Base-by-base conservation (phyloP, 352 stramenopile species). In the Pythium insidiosum region DNA sequence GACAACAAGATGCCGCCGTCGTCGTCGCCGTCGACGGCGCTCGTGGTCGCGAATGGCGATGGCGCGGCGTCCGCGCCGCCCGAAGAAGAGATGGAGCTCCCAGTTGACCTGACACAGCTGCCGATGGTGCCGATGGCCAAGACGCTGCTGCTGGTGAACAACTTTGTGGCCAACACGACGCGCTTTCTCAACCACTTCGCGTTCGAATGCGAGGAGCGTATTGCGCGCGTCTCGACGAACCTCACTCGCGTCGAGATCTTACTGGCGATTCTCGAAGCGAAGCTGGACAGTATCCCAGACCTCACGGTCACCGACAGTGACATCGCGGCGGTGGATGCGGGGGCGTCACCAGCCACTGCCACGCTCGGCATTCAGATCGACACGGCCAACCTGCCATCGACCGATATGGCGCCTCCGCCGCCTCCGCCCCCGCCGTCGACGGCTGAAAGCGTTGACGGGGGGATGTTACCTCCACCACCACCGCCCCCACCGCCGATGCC, bases 101-200 rank as follows among this genome's bases (percentile, higher is more conserved):
- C 76, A 5, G 55, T 92, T 21, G 79, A 92, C 44, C 63, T 92
- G 9, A 82, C 75, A 28, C 80, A 92, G 56, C 55, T 92, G 26
- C 71, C 74, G 28, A 53, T 69, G 37, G 86, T 90, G 37, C 77
- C 79, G 15, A 71, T 79, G 48, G 38, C 72, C 43, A 92, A 92
- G 59, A 82, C 75, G 39, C 60, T 92, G 44, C 52, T 92, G 52
- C 68, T 94, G 9, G 57, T 94, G 46, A 94, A 84, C 63, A 92
- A 94, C 50, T 94, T 94, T 45, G 73, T 89, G 33, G 61, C 74
- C 40, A 94, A 92, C 63, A 90, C 76, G 15, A 87, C 76, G 53
- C 68, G 75, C 16, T 94, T 94, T 60, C 60, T 94, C 37, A 94
- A 94, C 56, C 75, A 88, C 50, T 92, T 94, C 52, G 73, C 75